phyloP scores from a whole-genome alignment of 2,329 filamentous ascomycete genomes.

The Graphiopsis chlorocephala region DNA sequence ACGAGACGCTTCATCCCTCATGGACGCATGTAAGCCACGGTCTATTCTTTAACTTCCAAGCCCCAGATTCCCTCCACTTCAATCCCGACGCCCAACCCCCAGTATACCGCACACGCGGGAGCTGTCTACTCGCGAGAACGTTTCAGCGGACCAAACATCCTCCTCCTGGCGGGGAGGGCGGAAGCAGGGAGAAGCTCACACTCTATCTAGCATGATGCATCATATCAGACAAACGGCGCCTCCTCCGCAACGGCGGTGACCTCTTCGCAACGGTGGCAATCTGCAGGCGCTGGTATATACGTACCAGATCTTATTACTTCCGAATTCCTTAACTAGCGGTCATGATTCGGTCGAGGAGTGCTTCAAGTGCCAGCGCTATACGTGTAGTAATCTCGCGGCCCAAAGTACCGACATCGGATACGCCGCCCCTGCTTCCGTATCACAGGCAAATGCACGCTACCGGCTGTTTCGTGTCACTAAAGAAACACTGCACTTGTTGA shows the following conservation, averaged over 20 bases:
- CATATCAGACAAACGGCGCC: neutral
- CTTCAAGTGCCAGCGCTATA: neutral
- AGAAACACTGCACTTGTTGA: neutral
- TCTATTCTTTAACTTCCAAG: neutral
- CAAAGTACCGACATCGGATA: neutral
- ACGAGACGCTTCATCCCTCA: neutral
- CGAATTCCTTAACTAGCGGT: neutral
- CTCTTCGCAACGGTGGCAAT: neutral
- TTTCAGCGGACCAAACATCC: neutral
- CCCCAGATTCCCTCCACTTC: constrained; percentile 3
- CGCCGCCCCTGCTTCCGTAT: neutral
- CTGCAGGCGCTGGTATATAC: neutral
- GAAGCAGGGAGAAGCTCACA: neutral
- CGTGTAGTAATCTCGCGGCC: neutral
- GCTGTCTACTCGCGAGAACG: neutral
- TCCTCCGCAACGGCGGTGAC: constrained; percentile 3
- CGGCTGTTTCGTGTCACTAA: neutral
- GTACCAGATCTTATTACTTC: neutral
- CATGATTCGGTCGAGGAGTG: neutral
- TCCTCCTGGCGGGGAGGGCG: neutral
- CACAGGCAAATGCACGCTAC: neutral
- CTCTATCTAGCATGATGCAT: neutral
- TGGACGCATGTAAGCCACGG: neutral
- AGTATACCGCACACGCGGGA: neutral
- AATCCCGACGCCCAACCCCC: neutral